phyloP scores from a whole-genome alignment of 1,284 basidiomycete genomes.

The Malassezia arunalokei region DNA sequence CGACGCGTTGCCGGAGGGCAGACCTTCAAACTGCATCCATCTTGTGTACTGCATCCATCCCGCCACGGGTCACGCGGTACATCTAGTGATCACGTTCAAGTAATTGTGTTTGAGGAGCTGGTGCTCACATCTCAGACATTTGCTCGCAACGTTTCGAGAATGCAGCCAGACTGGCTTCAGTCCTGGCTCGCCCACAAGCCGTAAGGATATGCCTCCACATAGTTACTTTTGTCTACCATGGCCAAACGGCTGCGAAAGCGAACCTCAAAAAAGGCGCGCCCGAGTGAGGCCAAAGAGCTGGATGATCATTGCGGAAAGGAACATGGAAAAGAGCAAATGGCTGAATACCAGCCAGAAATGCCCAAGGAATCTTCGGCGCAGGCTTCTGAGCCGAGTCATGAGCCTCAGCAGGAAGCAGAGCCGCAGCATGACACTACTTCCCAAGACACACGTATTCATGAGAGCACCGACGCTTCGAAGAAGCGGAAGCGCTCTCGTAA shows the following conservation, averaged over 20 bases:
- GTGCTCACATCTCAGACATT: conserved; percentile 40
- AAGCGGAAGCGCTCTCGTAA: conserved; percentile 12
- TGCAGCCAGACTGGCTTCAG: conserved; percentile 38
- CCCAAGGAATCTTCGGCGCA: neutral
- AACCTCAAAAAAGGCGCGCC: neutral
- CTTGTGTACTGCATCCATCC: conserved; percentile 25
- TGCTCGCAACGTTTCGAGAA: conserved; percentile 32
- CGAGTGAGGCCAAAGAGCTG: neutral
- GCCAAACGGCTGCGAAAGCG: conserved; percentile 15
- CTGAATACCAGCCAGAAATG: too few relatives aligned
- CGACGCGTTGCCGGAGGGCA: conserved; percentile 21
- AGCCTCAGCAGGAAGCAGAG: too few relatives aligned
- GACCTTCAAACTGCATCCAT: conserved; percentile 38
- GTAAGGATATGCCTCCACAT: neutral
- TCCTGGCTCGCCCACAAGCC: neutral
- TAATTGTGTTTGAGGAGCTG: conserved; percentile 42
- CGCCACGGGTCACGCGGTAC: conserved; percentile 14
- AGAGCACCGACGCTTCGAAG: neutral
- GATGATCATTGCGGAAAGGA: too few relatives aligned
- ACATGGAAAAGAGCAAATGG: too few relatives aligned
- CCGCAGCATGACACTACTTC: too few relatives aligned
- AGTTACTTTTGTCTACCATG: neutral
- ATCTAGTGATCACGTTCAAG: conserved; percentile 9
- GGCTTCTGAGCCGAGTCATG: neutral
- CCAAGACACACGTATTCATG: too few relatives aligned